phyloP scores from a whole-genome alignment of 164 flowering plant genomes.

The Umbellularia californica region DNA sequence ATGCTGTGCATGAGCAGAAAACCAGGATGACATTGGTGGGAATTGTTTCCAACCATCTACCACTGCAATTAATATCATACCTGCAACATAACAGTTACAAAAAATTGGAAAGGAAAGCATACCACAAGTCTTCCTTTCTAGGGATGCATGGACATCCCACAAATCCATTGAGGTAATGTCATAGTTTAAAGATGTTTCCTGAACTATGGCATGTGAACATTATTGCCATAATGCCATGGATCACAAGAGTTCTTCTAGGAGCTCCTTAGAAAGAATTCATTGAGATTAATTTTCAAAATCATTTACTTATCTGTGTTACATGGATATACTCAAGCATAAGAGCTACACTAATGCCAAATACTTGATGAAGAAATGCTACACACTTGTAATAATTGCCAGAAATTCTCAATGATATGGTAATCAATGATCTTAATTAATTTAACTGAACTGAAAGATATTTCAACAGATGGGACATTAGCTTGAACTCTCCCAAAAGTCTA shows the following conservation, averaged over 20 bases:
- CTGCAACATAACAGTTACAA: not conserved
- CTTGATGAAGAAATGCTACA: not conserved
- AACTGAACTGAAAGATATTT: not conserved
- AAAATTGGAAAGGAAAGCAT: not conserved
- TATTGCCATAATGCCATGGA: not conserved
- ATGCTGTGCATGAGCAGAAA: not conserved
- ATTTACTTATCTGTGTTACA: not conserved
- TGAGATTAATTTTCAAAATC: not conserved
- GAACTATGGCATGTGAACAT: not conserved
- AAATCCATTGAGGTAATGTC: not conserved
- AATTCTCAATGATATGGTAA: not conserved
- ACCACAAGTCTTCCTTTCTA: not conserved
- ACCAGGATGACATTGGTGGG: not conserved
- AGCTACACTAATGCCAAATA: not conserved
- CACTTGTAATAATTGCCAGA: not conserved
- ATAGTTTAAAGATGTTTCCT: not conserved
- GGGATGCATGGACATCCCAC: not conserved
- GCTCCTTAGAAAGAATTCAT: not conserved
- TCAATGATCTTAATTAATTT: not conserved
- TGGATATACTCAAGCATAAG: not conserved
- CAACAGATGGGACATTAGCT: not conserved
- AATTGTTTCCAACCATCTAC: not conserved
- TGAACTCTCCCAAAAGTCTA: not conserved
- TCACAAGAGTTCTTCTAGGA: not conserved
- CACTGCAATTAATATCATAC: not conserved